Conservation (phyloP, 768 basidiomycete genomes). For the Infundibulicybe gibba region DNA sequence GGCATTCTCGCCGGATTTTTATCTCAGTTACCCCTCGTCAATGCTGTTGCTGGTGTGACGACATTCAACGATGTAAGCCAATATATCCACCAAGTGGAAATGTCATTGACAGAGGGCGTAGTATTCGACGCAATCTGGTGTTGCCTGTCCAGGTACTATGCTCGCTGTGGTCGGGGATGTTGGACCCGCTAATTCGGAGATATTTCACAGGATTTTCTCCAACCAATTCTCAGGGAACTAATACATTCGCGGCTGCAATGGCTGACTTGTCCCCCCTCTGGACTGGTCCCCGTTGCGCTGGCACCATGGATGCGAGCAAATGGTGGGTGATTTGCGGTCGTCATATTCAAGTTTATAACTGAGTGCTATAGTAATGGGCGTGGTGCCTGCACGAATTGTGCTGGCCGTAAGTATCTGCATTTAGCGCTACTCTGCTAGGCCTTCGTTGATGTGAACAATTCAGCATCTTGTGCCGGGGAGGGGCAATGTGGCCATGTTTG, state of each 20-base stretch:
- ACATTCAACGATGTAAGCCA: slow-evolving; percentile 14
- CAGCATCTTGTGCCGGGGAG: slow-evolving; percentile 9
- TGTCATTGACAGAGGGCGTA: too few species aligned
- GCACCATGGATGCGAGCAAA: slow-evolving; percentile 18
- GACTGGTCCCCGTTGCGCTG: slow-evolving; percentile 21
- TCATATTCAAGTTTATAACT: too few species aligned
- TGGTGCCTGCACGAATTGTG: slow-evolving; percentile 20
- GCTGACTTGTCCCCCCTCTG: slow-evolving; percentile 26
- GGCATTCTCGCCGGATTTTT: background rate
- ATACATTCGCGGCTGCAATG: slow-evolving; percentile 26
- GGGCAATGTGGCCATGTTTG: slow-evolving; percentile 9
- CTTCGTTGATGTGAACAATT: background rate
- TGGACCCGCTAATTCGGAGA: background rate
- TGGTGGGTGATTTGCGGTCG: background rate
- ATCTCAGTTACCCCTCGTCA: slow-evolving; percentile 2
- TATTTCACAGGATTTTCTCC: slow-evolving; percentile 15
- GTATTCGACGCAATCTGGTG: too few species aligned
- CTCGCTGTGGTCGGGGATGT: too few species aligned
- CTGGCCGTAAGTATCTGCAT: slow-evolving; percentile 16
- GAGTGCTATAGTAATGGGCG: slow-evolving; percentile 13
- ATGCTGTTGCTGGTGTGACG: slow-evolving; percentile 14
- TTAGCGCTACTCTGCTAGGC: background rate
- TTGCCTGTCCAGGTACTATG: too few species aligned
- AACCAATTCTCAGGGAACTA: slow-evolving; percentile 22
- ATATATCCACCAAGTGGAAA: too few species aligned